These are phyloP conservation scores for Mycena belliarum DNA, from an alignment of 768 basidiomycete genomes.

Conservation along the genomic window DNA sequence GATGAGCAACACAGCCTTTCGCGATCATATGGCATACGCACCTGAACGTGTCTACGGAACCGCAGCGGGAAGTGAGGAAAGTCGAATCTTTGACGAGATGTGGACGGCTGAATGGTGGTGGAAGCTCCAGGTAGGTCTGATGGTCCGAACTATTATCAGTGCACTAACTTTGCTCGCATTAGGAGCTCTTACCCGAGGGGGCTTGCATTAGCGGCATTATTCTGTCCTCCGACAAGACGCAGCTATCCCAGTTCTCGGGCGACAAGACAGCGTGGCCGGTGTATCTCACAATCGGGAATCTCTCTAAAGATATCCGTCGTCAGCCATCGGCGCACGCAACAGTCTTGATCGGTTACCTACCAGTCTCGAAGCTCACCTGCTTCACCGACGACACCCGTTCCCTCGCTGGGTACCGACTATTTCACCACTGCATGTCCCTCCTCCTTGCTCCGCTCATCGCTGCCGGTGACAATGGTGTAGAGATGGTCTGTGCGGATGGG, in stretches of 20 bases:
- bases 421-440: not conserved
- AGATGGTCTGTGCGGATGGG: slow-evolving; percentile 32
- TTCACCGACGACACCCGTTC: not conserved
- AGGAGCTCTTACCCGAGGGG: slow-evolving; percentile 7
- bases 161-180: too few species aligned
- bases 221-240: slow-evolving; percentile 35
- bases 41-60: slow-evolving; percentile 23
- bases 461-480: slow-evolving; percentile 28
- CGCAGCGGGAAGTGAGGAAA: not conserved
- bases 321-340: slow-evolving; percentile 25
- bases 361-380: slow-evolving; percentile 33
- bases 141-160: too few species aligned
- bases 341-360: slow-evolving; percentile 33
- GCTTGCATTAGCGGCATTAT: slow-evolving; percentile 28
- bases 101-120: slow-evolving; percentile 32
- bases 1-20: slow-evolving; percentile 20
- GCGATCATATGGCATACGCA: slow-evolving; percentile 23
- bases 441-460: slow-evolving; percentile 21
- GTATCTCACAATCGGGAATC: slow-evolving; percentile 18
- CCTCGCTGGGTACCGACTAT: not conserved
- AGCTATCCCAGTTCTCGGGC: slow-evolving; percentile 26
- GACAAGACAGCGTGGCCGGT: slow-evolving; percentile 23
- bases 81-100: slow-evolving; percentile 25
- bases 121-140: slow-evolving; percentile 27
- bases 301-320: not conserved